Percentiles rank a stretch among this genome's conserved stretches.
phyloP scores from a whole-genome alignment of 2,329 filamentous ascomycete species.

The Aureobasidium sp. region DNA sequence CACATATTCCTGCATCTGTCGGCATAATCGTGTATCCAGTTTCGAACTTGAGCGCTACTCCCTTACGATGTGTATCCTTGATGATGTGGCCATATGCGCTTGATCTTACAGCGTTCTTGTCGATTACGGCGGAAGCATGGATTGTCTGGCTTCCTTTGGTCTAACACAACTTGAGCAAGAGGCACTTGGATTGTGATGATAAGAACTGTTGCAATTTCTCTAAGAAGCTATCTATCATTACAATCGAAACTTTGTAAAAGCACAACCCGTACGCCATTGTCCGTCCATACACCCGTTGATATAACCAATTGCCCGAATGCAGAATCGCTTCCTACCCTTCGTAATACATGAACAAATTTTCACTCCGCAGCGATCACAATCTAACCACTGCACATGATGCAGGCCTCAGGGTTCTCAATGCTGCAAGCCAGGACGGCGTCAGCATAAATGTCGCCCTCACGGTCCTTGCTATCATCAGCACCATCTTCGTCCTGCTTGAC shows the following conservation, averaged over 20 bases:
- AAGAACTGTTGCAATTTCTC: background rate
- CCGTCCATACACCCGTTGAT: background rate
- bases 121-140: no score
- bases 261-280: background rate
- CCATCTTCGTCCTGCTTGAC: slow-evolving; percentile 66
- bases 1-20: no score
- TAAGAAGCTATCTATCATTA: slow-evolving; percentile 13
- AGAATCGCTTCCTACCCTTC: slow-evolving; percentile 6
- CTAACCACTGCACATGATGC: slow-evolving; percentile 95
- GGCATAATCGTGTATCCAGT: no score
- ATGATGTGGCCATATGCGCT: no score
- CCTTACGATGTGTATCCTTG: no score
- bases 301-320: background rate
- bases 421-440: slow-evolving; percentile 88
- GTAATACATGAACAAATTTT: slow-evolving; percentile 9
- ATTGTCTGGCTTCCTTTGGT: no score
- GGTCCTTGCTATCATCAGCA: slow-evolving; percentile 61
- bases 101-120: no score
- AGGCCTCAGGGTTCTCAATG: slow-evolving; percentile 93
- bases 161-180: no score
- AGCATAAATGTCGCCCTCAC: slow-evolving; percentile 90
- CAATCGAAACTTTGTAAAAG: background rate
- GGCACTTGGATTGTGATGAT: background rate
- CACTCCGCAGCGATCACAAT: background rate
- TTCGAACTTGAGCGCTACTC: no score